Conservation (phyloP, 345 rosid species). For the Streptanthus diversifolius region DNA sequence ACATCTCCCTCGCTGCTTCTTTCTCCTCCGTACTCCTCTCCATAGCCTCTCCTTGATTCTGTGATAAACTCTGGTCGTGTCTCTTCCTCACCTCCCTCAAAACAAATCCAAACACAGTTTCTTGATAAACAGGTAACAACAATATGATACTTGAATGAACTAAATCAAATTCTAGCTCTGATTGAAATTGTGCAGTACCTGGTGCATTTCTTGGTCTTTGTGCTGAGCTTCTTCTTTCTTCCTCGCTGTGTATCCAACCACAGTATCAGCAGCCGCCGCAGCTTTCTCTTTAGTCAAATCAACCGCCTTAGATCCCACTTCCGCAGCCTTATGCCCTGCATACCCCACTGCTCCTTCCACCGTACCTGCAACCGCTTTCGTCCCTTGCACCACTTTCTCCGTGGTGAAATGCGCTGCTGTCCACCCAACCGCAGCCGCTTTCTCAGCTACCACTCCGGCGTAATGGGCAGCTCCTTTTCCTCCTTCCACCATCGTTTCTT, state of each 20-base stretch:
- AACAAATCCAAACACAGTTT: not conserved
- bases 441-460: constrained; percentile 56
- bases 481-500: constrained; percentile 46
- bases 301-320: constrained; percentile 59
- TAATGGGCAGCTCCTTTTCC: constrained; percentile 50
- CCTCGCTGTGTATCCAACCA: constrained; percentile 59
- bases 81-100: constrained; percentile 40
- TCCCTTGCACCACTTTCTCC: constrained; percentile 58
- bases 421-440: constrained; percentile 61
- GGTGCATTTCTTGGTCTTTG: constrained; percentile 16
- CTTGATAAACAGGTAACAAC: constrained; percentile 15
- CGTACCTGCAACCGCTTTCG: constrained; percentile 48
- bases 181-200: constrained; percentile 15
- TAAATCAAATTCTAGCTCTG: not conserved
- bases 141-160: not conserved
- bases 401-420: constrained; percentile 60
- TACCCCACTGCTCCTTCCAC: constrained; percentile 46
- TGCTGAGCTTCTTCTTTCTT: constrained; percentile 67
- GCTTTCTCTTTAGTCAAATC: constrained; percentile 58
- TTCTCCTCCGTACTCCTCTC: not conserved
- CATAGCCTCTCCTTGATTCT: not conserved
- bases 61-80: not conserved
- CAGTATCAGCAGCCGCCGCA: constrained; percentile 45
- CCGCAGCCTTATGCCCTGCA: constrained; percentile 56
- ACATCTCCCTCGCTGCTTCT: constrained; percentile 4